A percentile compares a stretch with the other conserved stretches of the same genome.
Conservation (phyloP, 2,329 filamentous ascomycete genomes). For the Ophiocordyceps camponoti-saundersi region DNA sequence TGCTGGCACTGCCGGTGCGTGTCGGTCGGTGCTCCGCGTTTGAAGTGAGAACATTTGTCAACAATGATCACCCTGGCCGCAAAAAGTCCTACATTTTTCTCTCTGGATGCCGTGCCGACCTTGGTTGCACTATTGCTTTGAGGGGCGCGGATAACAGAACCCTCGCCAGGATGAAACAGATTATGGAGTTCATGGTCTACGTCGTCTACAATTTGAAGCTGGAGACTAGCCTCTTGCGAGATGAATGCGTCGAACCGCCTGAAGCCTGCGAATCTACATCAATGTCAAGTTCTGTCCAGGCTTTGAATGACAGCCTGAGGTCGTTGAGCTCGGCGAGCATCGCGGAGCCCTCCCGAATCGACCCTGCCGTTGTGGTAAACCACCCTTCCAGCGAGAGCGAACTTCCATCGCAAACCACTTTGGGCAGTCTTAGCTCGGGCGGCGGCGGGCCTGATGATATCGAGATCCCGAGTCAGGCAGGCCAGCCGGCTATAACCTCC, state of each 20-base stretch:
- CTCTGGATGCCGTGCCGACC: slow-evolving; percentile 72
- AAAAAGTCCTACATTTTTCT: slow-evolving; percentile 96
- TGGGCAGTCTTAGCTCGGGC: slow-evolving; percentile 11
- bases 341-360: slow-evolving; percentile 10
- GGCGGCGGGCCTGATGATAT: slow-evolving; percentile 10
- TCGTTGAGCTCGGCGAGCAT: slow-evolving; percentile 15
- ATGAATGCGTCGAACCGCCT: slow-evolving; percentile 78
- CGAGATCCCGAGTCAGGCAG: slow-evolving; percentile 9
- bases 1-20: slow-evolving; percentile 56
- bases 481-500: slow-evolving; percentile 3
- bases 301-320: slow-evolving; percentile 21
- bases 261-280: slow-evolving; percentile 30
- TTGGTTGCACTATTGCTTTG: slow-evolving; percentile 88
- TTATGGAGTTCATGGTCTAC: slow-evolving; percentile 98
- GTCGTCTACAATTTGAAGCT: slow-evolving; percentile 96
- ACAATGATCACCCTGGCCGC: slow-evolving; percentile 51
- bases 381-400: slow-evolving; percentile 20
- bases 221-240: slow-evolving; percentile 83
- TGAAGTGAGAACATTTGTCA: slow-evolving; percentile 89
- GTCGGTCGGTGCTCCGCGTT: slow-evolving; percentile 74
- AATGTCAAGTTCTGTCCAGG: slow-evolving; percentile 20
- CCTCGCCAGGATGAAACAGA: slow-evolving; percentile 68
- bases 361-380: slow-evolving; percentile 14
- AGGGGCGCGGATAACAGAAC: slow-evolving; percentile 59
- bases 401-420: slow-evolving; percentile 15